These are phyloP conservation scores for Allium cepa DNA, from an alignment of 106 monocot genomes.

Conservation along the genomic window DNA sequence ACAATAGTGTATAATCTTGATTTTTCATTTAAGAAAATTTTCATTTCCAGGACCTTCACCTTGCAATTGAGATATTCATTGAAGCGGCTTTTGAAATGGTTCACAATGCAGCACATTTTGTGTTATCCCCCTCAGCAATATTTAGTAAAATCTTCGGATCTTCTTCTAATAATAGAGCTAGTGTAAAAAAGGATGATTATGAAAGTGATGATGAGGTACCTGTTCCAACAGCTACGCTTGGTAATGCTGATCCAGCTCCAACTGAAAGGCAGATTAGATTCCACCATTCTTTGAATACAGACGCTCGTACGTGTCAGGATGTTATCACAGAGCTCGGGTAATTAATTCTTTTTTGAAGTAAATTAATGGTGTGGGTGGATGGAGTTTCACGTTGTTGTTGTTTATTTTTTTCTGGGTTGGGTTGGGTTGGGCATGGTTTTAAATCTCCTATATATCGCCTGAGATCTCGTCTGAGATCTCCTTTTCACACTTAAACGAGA, in stretches of 20 bases:
- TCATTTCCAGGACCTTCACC: slow-evolving; percentile 71
- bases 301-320: slow-evolving; percentile 91
- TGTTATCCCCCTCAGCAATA: slow-evolving; percentile 75
- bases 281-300: slow-evolving; percentile 81
- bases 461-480: no score
- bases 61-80: slow-evolving; percentile 90
- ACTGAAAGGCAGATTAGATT: slow-evolving; percentile 46
- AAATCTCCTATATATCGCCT: no score
- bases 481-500: no score
- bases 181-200: neutral
- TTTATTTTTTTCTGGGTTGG: no score
- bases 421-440: no score
- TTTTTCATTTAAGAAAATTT: slow-evolving; percentile 11
- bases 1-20: neutral
- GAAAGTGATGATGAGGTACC: slow-evolving; percentile 22
- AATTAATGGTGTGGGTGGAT: no score
- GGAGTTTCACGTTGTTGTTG: no score
- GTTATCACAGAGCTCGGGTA: slow-evolving; percentile 98
- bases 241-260: slow-evolving; percentile 59
- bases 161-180: slow-evolving; percentile 21
- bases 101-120: slow-evolving; percentile 75
- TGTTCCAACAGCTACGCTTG: slow-evolving; percentile 60
- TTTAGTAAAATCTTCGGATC: slow-evolving; percentile 37
- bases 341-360: neutral
- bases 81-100: slow-evolving; percentile 76